Conservation (phyloP, 306 rosid species). For the Fragaria vesca region DNA sequence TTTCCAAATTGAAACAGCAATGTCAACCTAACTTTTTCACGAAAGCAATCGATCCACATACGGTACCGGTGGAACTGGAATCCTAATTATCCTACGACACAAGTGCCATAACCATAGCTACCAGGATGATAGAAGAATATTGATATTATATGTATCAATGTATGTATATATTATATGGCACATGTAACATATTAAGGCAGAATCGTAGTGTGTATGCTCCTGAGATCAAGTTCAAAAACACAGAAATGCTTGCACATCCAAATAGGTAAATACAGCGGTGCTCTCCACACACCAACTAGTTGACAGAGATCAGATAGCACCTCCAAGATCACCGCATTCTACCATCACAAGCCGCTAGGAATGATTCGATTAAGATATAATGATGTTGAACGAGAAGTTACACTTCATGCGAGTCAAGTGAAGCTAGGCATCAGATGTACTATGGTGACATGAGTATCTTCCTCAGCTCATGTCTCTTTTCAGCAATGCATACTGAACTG, state of each 20-base stretch:
- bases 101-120: not conserved
- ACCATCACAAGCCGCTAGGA: not conserved
- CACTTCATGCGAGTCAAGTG: not conserved
- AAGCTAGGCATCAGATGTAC: not conserved
- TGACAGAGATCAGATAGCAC: not conserved
- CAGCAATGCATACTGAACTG: slow-evolving; percentile 57
- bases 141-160: too few relatives aligned
- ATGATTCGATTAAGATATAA: not conserved
- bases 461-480: slow-evolving; percentile 44
- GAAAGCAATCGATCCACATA: not conserved
- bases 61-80: not conserved
- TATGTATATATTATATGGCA: not conserved
- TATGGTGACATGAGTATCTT: slow-evolving; percentile 48
- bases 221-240: not conserved
- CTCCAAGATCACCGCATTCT: not conserved
- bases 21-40: not conserved
- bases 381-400: not conserved
- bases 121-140: not conserved
- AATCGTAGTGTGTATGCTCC: not conserved
- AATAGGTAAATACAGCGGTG: not conserved
- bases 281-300: not conserved
- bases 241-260: not conserved
- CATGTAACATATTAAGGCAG: not conserved
- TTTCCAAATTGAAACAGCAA: not conserved
- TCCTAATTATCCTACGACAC: not conserved